Evolutionary conservation across 345 rosid genomes (phyloP).

Genomic region (Hypericum androsaemum): DNA sequence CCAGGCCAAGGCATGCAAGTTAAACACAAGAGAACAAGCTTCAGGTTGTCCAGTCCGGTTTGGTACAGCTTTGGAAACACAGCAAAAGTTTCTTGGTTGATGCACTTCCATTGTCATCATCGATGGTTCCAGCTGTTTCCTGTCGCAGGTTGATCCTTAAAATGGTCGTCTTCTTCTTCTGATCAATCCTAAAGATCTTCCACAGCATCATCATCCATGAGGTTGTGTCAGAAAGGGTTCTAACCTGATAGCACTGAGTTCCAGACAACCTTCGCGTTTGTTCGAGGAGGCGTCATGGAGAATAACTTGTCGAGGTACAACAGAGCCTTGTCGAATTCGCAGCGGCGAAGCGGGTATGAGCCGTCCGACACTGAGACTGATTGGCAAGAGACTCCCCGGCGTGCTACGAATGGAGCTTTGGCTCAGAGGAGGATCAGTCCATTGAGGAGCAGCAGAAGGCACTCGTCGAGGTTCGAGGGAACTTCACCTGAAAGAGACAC

Average conservation of each 20-base stretch:
- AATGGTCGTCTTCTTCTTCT: no score
- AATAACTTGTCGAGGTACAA: constrained; percentile 11
- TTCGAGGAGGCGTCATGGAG: constrained; percentile 17
- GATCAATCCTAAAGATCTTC: no score
- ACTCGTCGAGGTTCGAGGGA: constrained; percentile 14
- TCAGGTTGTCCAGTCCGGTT: no score
- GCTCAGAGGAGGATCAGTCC: constrained; percentile 25
- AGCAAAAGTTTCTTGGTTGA: not conserved
- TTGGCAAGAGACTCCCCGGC: constrained; percentile 39
- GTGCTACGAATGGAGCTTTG: constrained; percentile 12
- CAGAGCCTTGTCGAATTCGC: constrained; percentile 13
- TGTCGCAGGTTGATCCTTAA: no score
- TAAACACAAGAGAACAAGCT: no score
- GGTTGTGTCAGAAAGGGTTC: no score
- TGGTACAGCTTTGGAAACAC: constrained; percentile 23
- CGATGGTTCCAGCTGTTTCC: not conserved
- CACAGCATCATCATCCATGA: no score
- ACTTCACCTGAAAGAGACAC: constrained; percentile 16
- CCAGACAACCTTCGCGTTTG: no score
- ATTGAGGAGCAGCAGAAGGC: constrained; percentile 19
- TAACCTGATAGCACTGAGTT: no score
- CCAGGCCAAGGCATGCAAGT: no score
- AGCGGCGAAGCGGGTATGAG: constrained; percentile 48
- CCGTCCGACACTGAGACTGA: constrained; percentile 59
- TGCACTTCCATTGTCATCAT: constrained; percentile 30